Base-by-base conservation (phyloP, 2,329 filamentous ascomycete genomes). In the Ophidiomyces ophidiicola region DNA sequence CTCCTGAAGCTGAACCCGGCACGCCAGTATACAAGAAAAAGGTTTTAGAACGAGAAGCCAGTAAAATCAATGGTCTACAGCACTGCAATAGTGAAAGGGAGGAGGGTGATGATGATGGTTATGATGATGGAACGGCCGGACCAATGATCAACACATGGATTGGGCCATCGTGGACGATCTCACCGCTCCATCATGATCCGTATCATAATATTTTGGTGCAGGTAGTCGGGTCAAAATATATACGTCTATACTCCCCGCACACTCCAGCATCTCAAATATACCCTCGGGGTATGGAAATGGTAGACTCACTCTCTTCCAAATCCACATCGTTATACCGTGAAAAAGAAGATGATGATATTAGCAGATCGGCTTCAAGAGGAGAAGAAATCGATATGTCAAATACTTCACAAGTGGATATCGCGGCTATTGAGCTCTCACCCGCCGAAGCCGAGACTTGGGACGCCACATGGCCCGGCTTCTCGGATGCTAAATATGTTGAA, bases 131-230 rank as follows among this genome's bases (percentile, higher is more conserved):
- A 24, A 48, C 53, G 0, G 44, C 34, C 5, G 69, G 74, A 15
- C 84, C 84, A 0, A 66, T 82, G 30, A 68, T 92, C 12, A 93
- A 96, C 59, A 86, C 84, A 5, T 98, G 90, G 90, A 80, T 96
- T 46, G 90, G 90, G 0, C 90, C 90, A 0, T 68, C 77, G 0
- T 78, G 77, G 35, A 96, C 90, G 0, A 87, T 94, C 46, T 94
- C 86, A 1, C 90, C 90, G 1, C 67, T 96, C 1, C 90, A 98
- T 58, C 92, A 85, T 1, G 90, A 96, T 53, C 84, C 82, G 1
- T 92, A 94, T 57, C 84, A 94, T 55, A 96, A 96, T 54, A 74
- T 96, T 33, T 72, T 96, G 3, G 79, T 79, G 17, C 90, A 96
- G 58, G 82, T 92, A 0, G 82, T 93, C 0, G 90, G 90, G 0